A percentile compares a stretch with the other conserved stretches of the same genome.
Conservation (phyloP, 78 protist species). For the Dictyostelium firmibasis region DNA sequence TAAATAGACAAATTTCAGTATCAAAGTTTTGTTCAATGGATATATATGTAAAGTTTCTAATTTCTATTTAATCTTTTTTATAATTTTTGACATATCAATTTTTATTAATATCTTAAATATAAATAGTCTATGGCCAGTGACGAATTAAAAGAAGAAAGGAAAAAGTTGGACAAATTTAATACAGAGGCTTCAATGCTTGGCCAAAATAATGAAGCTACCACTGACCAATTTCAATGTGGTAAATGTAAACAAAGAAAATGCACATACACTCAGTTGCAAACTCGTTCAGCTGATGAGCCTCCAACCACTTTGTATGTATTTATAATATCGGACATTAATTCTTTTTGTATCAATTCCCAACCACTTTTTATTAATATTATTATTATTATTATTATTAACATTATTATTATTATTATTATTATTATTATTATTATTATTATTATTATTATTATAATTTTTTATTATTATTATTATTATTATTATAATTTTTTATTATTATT, state of each 20-base stretch:
- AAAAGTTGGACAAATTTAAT: slow-evolving; percentile 11
- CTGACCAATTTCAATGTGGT: slow-evolving; percentile 89
- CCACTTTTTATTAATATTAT: too few species aligned
- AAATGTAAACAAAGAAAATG: slow-evolving; percentile 85
- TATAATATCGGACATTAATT: too few species aligned
- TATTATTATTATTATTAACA: too few species aligned
- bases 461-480: too few species aligned
- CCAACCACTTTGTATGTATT: background rate
- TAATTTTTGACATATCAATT: too few species aligned
- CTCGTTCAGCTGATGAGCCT: slow-evolving; percentile 59
- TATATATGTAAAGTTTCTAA: background rate
- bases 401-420: too few species aligned
- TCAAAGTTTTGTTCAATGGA: slow-evolving; percentile 45
- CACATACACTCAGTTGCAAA: slow-evolving; percentile 89
- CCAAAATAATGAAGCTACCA: slow-evolving; percentile 50
- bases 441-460: too few species aligned
- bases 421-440: too few species aligned
- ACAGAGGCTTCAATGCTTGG: slow-evolving; percentile 13
- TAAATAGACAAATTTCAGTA: background rate
- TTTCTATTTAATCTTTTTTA: too few species aligned
- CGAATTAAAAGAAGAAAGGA: slow-evolving; percentile 52
- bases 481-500: too few species aligned
- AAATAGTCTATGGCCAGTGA: slow-evolving; percentile 61
- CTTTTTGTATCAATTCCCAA: too few species aligned
- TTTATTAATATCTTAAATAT: background rate